Percentiles rank a stretch among this genome's conserved stretches.
These are phyloP conservation scores for Oryza meyeriana DNA, from an alignment of 176 grass and related monocot species.

Conservation along the genomic window DNA sequence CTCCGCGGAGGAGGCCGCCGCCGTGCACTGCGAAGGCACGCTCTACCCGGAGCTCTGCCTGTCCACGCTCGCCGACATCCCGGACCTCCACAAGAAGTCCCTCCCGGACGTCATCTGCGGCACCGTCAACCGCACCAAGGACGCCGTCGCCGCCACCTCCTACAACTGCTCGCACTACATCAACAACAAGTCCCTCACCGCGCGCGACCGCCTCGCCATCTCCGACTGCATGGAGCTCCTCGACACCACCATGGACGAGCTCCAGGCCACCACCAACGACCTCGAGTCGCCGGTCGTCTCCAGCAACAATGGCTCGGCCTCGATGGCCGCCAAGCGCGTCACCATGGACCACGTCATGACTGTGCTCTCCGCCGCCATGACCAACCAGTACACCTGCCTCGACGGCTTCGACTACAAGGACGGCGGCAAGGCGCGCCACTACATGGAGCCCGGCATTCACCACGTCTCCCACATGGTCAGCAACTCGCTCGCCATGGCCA, in stretches of 20 bases:
- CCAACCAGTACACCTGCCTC: conserved; percentile 85
- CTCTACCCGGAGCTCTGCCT: conserved; percentile 66
- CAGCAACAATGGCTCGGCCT: not conserved
- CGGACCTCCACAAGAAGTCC: conserved; percentile 51
- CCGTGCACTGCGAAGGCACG: conserved; percentile 66
- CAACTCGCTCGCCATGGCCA: conserved; percentile 87
- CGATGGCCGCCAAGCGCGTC: not conserved
- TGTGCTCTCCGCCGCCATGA: conserved; percentile 75
- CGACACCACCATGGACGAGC: conserved; percentile 60
- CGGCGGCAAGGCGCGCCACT: conserved; percentile 23
- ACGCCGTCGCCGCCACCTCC: conserved; percentile 30
- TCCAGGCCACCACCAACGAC: conserved; percentile 34
- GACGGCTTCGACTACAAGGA: conserved; percentile 61
- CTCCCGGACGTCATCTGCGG: conserved; percentile 58
- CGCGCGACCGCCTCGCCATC: conserved; percentile 47
- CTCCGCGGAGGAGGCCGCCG: conserved; percentile 30
- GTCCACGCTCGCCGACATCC: conserved; percentile 60
- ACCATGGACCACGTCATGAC: conserved; percentile 55
- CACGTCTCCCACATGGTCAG: conserved; percentile 63
- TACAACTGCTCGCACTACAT: conserved; percentile 63
- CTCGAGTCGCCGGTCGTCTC: not conserved
- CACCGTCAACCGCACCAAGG: conserved; percentile 46
- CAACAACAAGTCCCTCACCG: not conserved
- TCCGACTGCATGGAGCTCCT: conserved; percentile 71
- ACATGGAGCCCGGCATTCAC: conserved; percentile 41